Conservation (phyloP, 2,329 filamentous ascomycete species). For the Fusarium palustre region DNA sequence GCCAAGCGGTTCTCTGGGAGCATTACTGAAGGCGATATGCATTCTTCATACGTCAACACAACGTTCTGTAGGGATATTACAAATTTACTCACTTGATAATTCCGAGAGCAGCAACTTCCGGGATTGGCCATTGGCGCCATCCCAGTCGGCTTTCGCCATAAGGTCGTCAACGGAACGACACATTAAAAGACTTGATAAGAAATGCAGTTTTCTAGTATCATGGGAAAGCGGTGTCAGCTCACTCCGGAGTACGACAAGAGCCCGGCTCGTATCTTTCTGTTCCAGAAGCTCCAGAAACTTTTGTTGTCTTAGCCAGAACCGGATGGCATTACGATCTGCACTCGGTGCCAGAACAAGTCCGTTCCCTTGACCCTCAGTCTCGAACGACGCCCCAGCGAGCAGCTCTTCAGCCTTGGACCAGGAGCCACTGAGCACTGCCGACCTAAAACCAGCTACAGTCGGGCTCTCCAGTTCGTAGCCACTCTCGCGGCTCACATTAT, state of each 20-base stretch:
- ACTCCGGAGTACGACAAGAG: constrained; percentile 83
- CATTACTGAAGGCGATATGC: constrained; percentile 96
- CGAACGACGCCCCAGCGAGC: constrained; percentile 68
- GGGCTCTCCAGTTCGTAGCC: constrained; percentile 88
- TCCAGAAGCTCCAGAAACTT: constrained; percentile 95
- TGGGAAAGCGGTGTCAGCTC: constrained; percentile 89
- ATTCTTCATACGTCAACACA: constrained; percentile 68
- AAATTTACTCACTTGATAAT: constrained; percentile 75
- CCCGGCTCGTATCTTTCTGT: constrained; percentile 75
- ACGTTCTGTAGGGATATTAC: neutral
- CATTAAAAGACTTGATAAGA: constrained; percentile 91
- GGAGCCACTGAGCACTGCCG: constrained; percentile 80
- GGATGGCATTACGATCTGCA: constrained; percentile 82
- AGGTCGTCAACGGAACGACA: constrained; percentile 82
- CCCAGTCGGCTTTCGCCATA: constrained; percentile 82
- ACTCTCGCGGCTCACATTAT: constrained; percentile 81
- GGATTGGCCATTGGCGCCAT: constrained; percentile 81
- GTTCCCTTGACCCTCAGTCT: constrained; percentile 55
- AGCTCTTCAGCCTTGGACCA: constrained; percentile 90
- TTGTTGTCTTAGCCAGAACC: constrained; percentile 89
- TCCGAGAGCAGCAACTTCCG: constrained; percentile 81
- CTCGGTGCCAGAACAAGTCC: constrained; percentile 80
- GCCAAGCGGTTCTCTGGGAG: constrained; percentile 91
- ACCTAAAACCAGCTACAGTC: constrained; percentile 86
- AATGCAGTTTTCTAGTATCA: constrained; percentile 81